Evolutionary conservation across 2,329 filamentous ascomycete species (phyloP), one percentile per base, ranked within the genome.

Genomic region (Capronia americana): DNA sequence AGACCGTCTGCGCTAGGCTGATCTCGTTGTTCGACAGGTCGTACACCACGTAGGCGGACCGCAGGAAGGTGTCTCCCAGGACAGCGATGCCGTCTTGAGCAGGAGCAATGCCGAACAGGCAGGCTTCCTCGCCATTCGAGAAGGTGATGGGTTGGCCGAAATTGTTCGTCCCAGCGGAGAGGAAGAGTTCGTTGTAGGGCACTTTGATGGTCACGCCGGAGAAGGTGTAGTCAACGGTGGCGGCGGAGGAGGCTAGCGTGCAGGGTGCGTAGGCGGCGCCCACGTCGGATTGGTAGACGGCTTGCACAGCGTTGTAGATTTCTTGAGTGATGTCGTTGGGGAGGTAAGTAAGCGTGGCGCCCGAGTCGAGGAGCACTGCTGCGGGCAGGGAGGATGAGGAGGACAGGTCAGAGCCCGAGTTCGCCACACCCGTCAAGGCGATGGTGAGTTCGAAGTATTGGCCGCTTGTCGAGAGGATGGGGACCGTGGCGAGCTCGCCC

Each of bases 291-390:
- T 87, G 82, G 74, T 87, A 91, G 30, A 85, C 79, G 51, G 89
- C 89, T 69, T 82, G 82, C 32, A 92, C 81, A 23, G 81, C 75
- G 62, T 83, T 74, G 78, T 85, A 90, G 68, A 92, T 85, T 10
- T 81, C 77, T 56, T 82, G 72, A 10, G 74, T 73, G 53, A 81
- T 70, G 11, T 72, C 63, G 65, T 88, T 77, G 28, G 90, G 90
- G 1, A 92, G 85, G 73, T 90, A 90, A 1, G 86, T 87, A 14
- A 91, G 81, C 14, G 86, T 87, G 20, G 87, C 88, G 59, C 90
- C 90, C 0, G 89, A 88, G 79, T 93, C 91, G 32, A 93, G 85
- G 1, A 92, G 82, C 1, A 90, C 89, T 12, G 86, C 86, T 1
- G 89, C 79, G 4, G 87, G 77, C 4, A 78, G 69, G 7, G 65